Evolutionary conservation across 768 basidiomycete genomes (phyloP), one percentile per base, ranked within the genome.

Genomic region (Asterophora parasitica): DNA sequence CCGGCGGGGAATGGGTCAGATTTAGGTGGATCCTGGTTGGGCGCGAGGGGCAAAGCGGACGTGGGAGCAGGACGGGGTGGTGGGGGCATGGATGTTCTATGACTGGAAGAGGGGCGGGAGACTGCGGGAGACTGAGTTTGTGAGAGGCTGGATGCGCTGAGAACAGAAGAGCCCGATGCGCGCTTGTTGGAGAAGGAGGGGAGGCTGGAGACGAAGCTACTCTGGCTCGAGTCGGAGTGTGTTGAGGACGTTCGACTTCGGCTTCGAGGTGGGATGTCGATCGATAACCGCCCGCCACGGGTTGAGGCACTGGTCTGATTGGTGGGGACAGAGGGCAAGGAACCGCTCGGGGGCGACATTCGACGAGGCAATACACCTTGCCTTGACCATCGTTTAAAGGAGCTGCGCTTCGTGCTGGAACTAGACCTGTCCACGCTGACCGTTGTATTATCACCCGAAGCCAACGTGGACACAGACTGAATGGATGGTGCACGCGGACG

Each of bases 31-130:
- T 58, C 66, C 33, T 53, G 68, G 40, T 59, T 58, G 3, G 86
- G 87, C 6, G 85, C 80, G 40, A 83, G 82, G 11, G 87, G 86
- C 12, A 83, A 77, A 5, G 85, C 83, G 41, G 75, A 75, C 20
- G 76, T 83, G 0, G 88, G 86, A 4, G 83, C 78, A 26, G 88
- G 88, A 11, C 84, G 81, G 23, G 80, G 88, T 3, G 87, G 80
- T 3, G 87, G 80, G 3, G 78, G 85, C 62, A 85, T 76, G 3
- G 84, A 87, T 15, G 68, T 58, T 33, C 87, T 73, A 56, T 82
- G 75, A 26, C 85, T 73, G 4, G 70, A 66, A 28, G 57, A 42
- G 26, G 64, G 55, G 19, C 58, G 62, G 40, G 60, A 54, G 35
- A 28, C 51, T 33, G 54, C 33, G 28, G 63, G 68, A 6, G 77